These are phyloP conservation scores for Aurantiochytrium sp. DNA, from an alignment of 108 stramenopile genomes.

Conservation along the genomic window DNA sequence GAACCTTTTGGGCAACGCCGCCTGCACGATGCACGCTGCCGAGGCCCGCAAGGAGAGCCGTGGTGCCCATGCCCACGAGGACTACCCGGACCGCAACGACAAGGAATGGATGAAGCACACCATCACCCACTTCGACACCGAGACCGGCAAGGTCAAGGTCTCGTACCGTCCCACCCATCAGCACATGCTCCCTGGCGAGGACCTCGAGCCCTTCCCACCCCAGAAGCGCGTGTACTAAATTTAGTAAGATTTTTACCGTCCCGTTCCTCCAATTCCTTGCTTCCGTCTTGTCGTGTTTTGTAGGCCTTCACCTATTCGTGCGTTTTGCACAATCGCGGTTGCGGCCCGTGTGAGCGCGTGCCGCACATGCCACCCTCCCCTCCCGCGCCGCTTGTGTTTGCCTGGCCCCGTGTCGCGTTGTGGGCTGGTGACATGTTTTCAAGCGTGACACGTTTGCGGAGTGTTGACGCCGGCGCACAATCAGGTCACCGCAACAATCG, in stretches of 20 bases:
- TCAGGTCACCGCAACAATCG: no score
- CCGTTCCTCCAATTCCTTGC: neutral
- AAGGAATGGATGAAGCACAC: constrained; percentile 98
- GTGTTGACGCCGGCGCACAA: no score
- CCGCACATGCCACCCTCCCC: no score
- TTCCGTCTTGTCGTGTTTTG: neutral
- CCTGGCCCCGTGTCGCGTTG: no score
- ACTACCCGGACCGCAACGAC: constrained; percentile 87
- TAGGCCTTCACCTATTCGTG: neutral
- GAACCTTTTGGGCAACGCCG: constrained; percentile 82
- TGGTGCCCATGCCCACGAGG: constrained; percentile 96
- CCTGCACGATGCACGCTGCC: constrained; percentile 93
- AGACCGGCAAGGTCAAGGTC: constrained; percentile 71
- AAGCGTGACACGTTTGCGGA: no score
- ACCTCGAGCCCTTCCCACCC: constrained; percentile 79
- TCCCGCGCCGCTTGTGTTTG: no score
- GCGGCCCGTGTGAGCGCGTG: no score
- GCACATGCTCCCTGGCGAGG: constrained; percentile 87
- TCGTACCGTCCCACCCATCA: constrained; percentile 89
- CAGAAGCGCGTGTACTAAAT: constrained; percentile 90
- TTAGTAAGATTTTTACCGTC: neutral
- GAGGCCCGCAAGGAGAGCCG: constrained; percentile 89
- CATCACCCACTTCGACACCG: constrained; percentile 79
- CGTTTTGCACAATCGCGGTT: no score
- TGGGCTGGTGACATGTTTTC: no score